Conservation (phyloP, 257 asterid species). For the Penstemon newberryi region DNA sequence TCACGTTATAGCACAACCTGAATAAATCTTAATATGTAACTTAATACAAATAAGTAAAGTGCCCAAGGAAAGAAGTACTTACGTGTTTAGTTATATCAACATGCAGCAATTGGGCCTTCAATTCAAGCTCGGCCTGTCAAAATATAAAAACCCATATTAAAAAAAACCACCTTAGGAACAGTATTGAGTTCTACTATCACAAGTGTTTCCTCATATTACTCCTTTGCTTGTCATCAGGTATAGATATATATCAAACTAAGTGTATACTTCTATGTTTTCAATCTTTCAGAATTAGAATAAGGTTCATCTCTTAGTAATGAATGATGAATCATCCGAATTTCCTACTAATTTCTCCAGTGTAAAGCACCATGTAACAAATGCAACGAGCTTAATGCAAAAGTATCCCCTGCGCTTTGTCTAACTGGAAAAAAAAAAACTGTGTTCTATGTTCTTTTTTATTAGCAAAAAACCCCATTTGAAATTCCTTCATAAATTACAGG, state of each 20-base stretch:
- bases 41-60: background rate
- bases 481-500: too few relatives aligned
- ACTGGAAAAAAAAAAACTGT: too few relatives aligned
- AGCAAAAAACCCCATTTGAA: too few relatives aligned
- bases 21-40: background rate
- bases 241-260: background rate
- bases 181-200: background rate
- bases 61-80: slow-evolving; percentile 28
- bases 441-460: too few relatives aligned
- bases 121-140: slow-evolving; percentile 70
- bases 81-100: slow-evolving; percentile 75
- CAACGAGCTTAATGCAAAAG: background rate
- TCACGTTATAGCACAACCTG: too few relatives aligned
- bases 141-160: slow-evolving; percentile 1
- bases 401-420: too few relatives aligned
- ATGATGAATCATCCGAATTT: slow-evolving; percentile 5
- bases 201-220: background rate
- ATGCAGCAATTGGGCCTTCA: slow-evolving; percentile 71
- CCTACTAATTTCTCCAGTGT: background rate
- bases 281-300: background rate
- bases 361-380: slow-evolving; percentile 15
- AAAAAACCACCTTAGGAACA: background rate
- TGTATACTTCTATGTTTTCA: background rate
- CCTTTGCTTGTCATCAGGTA: background rate
- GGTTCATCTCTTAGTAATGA: background rate